These are phyloP conservation scores for Nectriaceae sp. DNA, from an alignment of 2,329 filamentous ascomycete species.

Conservation along the genomic window DNA sequence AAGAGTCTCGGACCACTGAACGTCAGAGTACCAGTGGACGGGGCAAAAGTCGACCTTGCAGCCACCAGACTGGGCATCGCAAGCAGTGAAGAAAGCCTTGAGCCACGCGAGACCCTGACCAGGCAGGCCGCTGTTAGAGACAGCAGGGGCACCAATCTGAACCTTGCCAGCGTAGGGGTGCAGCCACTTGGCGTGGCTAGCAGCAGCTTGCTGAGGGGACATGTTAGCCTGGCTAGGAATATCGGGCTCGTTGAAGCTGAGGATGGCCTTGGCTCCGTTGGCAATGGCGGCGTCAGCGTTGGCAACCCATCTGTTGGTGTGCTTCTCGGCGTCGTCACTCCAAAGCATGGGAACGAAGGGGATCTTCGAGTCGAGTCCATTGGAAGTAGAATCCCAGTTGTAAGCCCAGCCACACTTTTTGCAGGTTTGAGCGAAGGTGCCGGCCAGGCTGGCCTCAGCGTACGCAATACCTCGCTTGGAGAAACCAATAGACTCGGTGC, in stretches of 20 bases:
- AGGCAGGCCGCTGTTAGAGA: slow-evolving; percentile 58
- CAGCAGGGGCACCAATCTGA: slow-evolving; percentile 58
- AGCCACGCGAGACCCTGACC: slow-evolving; percentile 61
- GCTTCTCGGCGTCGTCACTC: slow-evolving; percentile 47
- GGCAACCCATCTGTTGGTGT: slow-evolving; percentile 51
- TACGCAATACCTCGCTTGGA: slow-evolving; percentile 69
- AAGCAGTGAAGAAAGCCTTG: slow-evolving; percentile 51
- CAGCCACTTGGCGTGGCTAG: slow-evolving; percentile 54
- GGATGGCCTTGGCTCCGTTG: slow-evolving; percentile 56
- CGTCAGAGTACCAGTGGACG: slow-evolving; percentile 64
- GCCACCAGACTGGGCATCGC: slow-evolving; percentile 37
- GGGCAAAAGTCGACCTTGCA: slow-evolving; percentile 63
- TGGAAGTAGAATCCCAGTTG: slow-evolving; percentile 63
- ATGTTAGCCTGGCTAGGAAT: slow-evolving; percentile 60
- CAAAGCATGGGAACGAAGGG: slow-evolving; percentile 71
- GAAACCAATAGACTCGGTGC: slow-evolving; percentile 19
- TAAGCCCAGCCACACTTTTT: slow-evolving; percentile 60
- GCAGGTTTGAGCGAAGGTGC: slow-evolving; percentile 46
- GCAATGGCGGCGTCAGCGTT: slow-evolving; percentile 54
- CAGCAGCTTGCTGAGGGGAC: slow-evolving; percentile 52
- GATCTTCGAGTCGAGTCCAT: slow-evolving; percentile 45
- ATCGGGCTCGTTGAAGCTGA: slow-evolving; percentile 76
- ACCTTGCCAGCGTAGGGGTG: slow-evolving; percentile 55
- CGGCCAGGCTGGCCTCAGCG: slow-evolving; percentile 59
- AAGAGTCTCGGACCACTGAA: slow-evolving; percentile 50